phyloP scores from a whole-genome alignment of 805 yeast genomes.

The Candida saitoana region DNA sequence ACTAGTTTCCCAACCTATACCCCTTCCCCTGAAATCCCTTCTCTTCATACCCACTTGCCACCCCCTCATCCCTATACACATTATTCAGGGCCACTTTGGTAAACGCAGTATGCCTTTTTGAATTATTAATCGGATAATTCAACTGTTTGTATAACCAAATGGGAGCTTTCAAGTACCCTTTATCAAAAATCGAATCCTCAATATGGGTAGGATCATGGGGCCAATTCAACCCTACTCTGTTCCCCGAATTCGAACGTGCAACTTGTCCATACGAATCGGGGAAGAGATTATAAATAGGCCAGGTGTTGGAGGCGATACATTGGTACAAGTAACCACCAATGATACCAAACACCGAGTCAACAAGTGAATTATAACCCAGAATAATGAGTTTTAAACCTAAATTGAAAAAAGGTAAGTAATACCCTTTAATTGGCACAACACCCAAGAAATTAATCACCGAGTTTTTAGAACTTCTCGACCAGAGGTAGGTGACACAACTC shows the following conservation, averaged over 20 bases:
- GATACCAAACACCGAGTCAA: slow-evolving; percentile 47
- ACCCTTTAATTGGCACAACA: slow-evolving; percentile 50
- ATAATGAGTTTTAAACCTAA: slow-evolving; percentile 32
- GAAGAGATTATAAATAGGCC: slow-evolving; percentile 37
- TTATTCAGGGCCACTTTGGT: background rate
- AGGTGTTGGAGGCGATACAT: slow-evolving; percentile 57
- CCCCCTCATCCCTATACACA: background rate
- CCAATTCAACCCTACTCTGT: slow-evolving; percentile 30
- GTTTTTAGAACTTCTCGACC: slow-evolving; percentile 57
- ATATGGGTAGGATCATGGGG: slow-evolving; percentile 15
- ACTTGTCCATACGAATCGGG: slow-evolving; percentile 17
- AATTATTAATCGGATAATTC: slow-evolving; percentile 23
- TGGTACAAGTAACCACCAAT: slow-evolving; percentile 56
- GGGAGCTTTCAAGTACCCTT: slow-evolving; percentile 58
- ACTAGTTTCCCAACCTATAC: slow-evolving; percentile 29
- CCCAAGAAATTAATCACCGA: slow-evolving; percentile 51
- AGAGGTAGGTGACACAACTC: slow-evolving; percentile 55
- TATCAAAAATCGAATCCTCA: slow-evolving; percentile 43
- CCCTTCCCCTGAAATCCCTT: slow-evolving; percentile 33
- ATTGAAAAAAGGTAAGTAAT: slow-evolving; percentile 47
- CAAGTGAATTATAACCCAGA: slow-evolving; percentile 38
- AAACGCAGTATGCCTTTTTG: slow-evolving; percentile 28
- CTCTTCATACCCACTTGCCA: background rate
- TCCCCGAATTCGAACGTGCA: slow-evolving; percentile 10
- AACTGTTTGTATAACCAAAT: slow-evolving; percentile 29